Base-by-base conservation (phyloP, 106 monocot genomes). In the Dendrobium huoshanense region DNA sequence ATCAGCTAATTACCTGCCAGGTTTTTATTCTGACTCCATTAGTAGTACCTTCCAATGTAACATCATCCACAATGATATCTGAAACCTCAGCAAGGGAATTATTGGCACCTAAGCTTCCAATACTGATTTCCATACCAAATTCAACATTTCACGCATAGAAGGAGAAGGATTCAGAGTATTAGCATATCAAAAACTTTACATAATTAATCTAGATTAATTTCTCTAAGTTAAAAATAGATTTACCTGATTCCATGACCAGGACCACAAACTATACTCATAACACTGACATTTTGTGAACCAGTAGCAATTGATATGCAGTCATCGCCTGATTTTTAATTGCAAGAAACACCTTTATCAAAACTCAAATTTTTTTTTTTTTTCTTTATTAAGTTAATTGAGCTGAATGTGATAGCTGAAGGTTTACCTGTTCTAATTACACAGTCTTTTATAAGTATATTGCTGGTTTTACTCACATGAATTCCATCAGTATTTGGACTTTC, bases 211-310 rank as follows among this genome's bases (percentile, higher is more conserved):
- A 5, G 7, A 6, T 4, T 9, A 75, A 75, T 41, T 16, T 42
- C 6, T 2, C 9, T 5, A 18, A 48, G 13, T 5, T 48, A 16
- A 59, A 37, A 48, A n/a, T 22, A 11, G 10, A 22, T 16, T 67
- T 44, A 95, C 95, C 95, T 93, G 55, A 96, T 96, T 31, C 96
- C 96, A 87, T 96, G 94, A 19, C 96, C 96, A 1, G 94, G 94
- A 37, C 94, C 93, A 61, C 95, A 93, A 27, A 67, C 41, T 43
- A 84, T 89, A 58, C 87, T 78, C 3, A 48, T 81, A 0, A 77
- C 88, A 18, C 24, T 74, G 20, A 96, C 54, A 55, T 73, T 79
- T 37, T 54, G 64, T 0, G 93, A 91, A 29, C 89, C 92, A 16
- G 59, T 74, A 10, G 78, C 87, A 20, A 95, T 93, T 1, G 92